Evolutionary conservation across 768 basidiomycete genomes (phyloP).

Genomic region (Termitomyces sp.): DNA sequence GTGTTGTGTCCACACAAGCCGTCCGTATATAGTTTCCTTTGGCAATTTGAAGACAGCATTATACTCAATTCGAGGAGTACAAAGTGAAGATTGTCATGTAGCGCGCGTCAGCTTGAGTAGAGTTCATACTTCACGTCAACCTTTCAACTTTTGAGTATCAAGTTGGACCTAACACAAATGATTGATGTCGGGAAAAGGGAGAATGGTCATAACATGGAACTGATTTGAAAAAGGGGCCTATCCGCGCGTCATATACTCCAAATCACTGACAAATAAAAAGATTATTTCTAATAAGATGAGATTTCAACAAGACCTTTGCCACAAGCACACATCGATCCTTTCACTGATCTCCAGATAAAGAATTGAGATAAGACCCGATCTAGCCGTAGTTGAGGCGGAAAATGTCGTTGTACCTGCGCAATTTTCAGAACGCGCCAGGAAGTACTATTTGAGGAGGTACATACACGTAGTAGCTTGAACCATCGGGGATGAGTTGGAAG

Average conservation of each 20-base stretch:
- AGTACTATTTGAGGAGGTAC: conserved; percentile 25
- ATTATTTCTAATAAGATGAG: conserved; percentile 11
- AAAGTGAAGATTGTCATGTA: background rate
- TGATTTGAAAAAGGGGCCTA: background rate
- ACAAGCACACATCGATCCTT: background rate
- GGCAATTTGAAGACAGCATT: background rate
- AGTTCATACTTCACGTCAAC: background rate
- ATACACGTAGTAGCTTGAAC: conserved; percentile 79
- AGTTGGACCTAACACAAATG: background rate
- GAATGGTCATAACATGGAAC: background rate
- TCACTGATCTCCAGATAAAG: background rate
- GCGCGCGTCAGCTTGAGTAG: background rate
- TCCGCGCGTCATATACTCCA: conserved; percentile 6
- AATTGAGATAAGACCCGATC: conserved; percentile 13
- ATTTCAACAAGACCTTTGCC: background rate
- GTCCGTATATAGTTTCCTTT: background rate
- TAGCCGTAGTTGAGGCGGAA: conserved; percentile 86
- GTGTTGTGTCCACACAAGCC: background rate
- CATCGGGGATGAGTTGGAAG: conserved; percentile 88
- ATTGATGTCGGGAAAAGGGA: background rate
- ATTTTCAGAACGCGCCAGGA: conserved; percentile 3
- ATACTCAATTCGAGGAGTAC: background rate
- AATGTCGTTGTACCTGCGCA: conserved; percentile 74
- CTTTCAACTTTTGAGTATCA: background rate
- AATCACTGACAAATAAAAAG: conserved; percentile 9